These are phyloP conservation scores for Cercospora sp. DNA, from an alignment of 2,329 filamentous ascomycete species.

Conservation along the genomic window DNA sequence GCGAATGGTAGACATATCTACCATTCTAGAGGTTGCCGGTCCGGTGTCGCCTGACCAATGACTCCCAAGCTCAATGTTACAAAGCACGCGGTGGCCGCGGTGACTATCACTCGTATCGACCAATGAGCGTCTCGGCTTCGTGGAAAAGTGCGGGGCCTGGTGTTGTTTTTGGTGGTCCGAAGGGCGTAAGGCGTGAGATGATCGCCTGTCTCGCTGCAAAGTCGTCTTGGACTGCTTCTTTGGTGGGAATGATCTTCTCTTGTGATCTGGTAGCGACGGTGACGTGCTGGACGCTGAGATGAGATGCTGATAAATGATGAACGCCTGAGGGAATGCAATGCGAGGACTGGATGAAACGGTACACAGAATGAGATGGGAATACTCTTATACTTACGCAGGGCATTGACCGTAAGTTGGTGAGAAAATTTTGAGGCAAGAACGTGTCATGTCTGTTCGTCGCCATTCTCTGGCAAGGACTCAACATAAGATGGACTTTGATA, in stretches of 20 bases:
- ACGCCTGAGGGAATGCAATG: slow-evolving; percentile 8
- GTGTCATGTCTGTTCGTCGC: not conserved
- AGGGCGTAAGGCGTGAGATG: slow-evolving; percentile 15
- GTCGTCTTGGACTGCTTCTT: not conserved
- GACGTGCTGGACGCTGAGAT: not conserved
- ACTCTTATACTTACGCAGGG: slow-evolving; percentile 12
- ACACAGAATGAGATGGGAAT: not conserved
- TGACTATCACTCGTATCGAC: slow-evolving; percentile 5
- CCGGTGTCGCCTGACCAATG: slow-evolving; percentile 16
- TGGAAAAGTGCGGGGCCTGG: slow-evolving; percentile 6
- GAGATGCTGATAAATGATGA: slow-evolving; percentile 6
- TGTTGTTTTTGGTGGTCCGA: not conserved
- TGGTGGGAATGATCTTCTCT: not conserved
- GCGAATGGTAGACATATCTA: slow-evolving; percentile 20
- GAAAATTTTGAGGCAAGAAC: not conserved
- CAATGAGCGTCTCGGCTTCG: slow-evolving; percentile 11
- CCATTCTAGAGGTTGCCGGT: not conserved
- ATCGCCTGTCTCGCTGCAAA: not conserved
- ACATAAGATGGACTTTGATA: slow-evolving; percentile 11
- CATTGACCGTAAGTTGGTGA: not conserved
- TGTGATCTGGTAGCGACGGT: not conserved
- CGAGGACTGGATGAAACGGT: not conserved
- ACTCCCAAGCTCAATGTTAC: slow-evolving; percentile 8
- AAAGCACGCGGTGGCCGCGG: not conserved
- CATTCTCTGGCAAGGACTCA: slow-evolving; percentile 10